These are phyloP conservation scores for Vaccinium macrocarpon DNA, from an alignment of 148 eudicot genomes.

Conservation along the genomic window DNA sequence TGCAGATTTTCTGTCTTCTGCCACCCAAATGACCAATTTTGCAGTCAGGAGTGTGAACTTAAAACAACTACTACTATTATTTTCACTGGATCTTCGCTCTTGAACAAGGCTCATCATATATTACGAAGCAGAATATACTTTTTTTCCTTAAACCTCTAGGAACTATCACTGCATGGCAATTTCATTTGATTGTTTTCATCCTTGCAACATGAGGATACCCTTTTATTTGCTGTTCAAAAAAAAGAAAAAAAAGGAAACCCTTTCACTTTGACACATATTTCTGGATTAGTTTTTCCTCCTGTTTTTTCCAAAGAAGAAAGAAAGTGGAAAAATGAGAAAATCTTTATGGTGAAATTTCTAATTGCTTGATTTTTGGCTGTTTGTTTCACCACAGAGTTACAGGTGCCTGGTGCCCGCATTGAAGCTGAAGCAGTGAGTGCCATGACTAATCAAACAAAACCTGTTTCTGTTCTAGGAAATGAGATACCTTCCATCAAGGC, in stretches of 20 bases:
- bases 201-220: neutral
- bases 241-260: too few species aligned
- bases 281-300: neutral
- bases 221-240: neutral
- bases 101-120: neutral
- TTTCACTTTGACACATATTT: neutral
- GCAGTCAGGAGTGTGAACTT: neutral
- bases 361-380: neutral
- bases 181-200: neutral
- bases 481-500: slow-evolving; percentile 29
- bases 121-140: neutral
- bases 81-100: neutral
- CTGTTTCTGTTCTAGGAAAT: slow-evolving; percentile 22
- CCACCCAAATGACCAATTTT: neutral
- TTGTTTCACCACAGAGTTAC: slow-evolving; percentile 51
- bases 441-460: slow-evolving; percentile 26
- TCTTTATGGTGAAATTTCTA: neutral
- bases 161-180: neutral
- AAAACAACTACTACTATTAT: neutral
- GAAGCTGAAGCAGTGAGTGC: slow-evolving; percentile 37
- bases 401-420: slow-evolving; percentile 30
- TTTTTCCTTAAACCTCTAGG: neutral
- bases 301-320: neutral
- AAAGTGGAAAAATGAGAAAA: neutral
- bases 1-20: neutral